Percentiles rank a stretch among this genome's conserved stretches.
phyloP scores from a whole-genome alignment of 495 filamentous ascomycete species.

The Tetracladium setigerum region DNA sequence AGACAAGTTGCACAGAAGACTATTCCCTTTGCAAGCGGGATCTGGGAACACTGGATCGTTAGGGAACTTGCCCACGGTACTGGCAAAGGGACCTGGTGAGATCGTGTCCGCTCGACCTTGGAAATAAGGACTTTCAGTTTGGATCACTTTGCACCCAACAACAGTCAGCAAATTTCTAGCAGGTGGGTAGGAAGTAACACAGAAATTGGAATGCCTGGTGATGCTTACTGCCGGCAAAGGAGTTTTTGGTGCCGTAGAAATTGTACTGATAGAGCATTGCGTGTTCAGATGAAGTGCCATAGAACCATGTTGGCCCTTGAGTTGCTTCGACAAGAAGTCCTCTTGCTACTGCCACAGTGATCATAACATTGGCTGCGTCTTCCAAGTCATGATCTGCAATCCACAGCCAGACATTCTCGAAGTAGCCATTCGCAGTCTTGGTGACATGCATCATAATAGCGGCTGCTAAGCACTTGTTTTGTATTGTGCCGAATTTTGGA shows the following conservation, averaged over 20 bases:
- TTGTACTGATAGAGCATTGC: conserved; percentile 71
- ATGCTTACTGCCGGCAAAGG: conserved; percentile 61
- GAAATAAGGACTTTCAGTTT: conserved; percentile 20
- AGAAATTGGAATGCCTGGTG: not conserved
- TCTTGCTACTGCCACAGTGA: conserved; percentile 40
- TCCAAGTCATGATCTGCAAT: conserved; percentile 47
- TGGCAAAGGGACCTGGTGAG: conserved; percentile 21
- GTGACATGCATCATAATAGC: conserved; percentile 44
- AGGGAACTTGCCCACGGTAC: conserved; percentile 20
- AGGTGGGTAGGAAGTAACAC: conserved; percentile 16
- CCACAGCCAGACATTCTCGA: conserved; percentile 59
- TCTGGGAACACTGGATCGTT: conserved; percentile 38
- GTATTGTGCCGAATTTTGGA: conserved; percentile 10
- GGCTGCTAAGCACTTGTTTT: conserved; percentile 38
- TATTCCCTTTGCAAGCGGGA: conserved; percentile 11
- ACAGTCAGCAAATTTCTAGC: no score
- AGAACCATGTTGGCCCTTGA: conserved; percentile 50
- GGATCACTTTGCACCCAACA: no score
- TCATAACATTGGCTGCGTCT: conserved; percentile 44
- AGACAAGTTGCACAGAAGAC: conserved; percentile 31
- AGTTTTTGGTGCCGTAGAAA: conserved; percentile 53
- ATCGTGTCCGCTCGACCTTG: conserved; percentile 7
- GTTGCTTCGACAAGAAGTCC: conserved; percentile 41
- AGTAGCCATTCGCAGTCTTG: conserved; percentile 37
- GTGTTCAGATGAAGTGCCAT: conserved; percentile 72